Evolutionary conservation across 441 rosid species (phyloP), one percentile per base, ranked within the genome.

Genomic region (Mallotus repandus): DNA sequence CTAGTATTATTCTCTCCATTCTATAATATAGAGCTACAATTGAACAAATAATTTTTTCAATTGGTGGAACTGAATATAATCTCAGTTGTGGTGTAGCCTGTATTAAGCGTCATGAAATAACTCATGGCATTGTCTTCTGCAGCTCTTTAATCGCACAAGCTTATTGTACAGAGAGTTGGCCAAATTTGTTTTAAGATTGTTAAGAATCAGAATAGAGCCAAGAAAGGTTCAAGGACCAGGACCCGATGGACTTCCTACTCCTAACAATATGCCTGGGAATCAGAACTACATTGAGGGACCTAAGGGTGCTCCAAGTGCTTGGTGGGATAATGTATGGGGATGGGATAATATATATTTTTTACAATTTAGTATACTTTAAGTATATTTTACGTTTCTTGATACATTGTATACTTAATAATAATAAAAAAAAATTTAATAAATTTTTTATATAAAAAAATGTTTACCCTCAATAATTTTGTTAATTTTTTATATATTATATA

Each of bases 291-390:
- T 88, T 12, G 96, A 90, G 81, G 97, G 92, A 6, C 97, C 97
- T 7, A 96, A 93, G 86, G 86, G 89, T 69, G 91, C 88, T 76
- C 87, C 89, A 46, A 81, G 83, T 10, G 87, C 88, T 64, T 86
- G 82, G 60, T 91, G 99, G 99, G 99, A 91, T 80, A 92, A 82
- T 81, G 96, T 90, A 15, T 96, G 98, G 99, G 96, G 93, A 25
- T 74, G 74, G 14, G 54, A 64, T 46, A 18, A 29, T 63, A 77
- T n/a, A n/a, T n/a, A n/a, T n/a, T n/a, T n/a, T n/a, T n/a, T n/a
- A n/a, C n/a, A n/a, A n/a, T n/a, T n/a, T n/a, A n/a, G n/a, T n/a
- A n/a, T n/a, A n/a, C n/a, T n/a, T n/a, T n/a, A n/a, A n/a, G n/a
- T n/a, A n/a, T n/a, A n/a, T n/a, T n/a, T n/a, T n/a, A n/a, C n/a